Evolutionary conservation across 345 rosid genomes (phyloP), one percentile per base, ranked within the genome.

Genomic region (Clausena lansium): DNA sequence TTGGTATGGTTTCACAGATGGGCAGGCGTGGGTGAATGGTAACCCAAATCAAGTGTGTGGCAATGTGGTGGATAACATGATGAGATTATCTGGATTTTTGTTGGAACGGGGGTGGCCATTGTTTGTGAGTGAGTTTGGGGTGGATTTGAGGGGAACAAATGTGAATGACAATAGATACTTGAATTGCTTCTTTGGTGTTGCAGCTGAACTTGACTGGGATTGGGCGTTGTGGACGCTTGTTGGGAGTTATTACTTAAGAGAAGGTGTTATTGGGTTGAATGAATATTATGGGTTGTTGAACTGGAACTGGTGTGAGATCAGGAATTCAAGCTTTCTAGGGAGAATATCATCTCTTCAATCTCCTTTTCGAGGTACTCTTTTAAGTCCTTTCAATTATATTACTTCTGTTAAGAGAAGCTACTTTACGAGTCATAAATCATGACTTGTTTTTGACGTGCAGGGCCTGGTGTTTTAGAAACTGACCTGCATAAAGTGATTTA

Each of bases 161-260:
- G 76, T 68, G 25, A 84, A 87, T 61, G 98, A 91, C 67, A 83
- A 94, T 47, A 80, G 97, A 72, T 97, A 91, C 77, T 60, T 94
- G 32, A 89, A 84, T 61, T 94, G 99, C 84, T 83, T 94, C 83
- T 77, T 86, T 54, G 89, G 93, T 28, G 79, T 83, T 73, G 93
- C 92, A 0, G 97, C 96, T 33, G 98, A 90, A 28, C 88, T 90
- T 28, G 99, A 97, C 83, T 76, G 89, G 22, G 98, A 97, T 61
- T 94, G 93, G 98, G 92, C 95, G 1, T 39, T 90, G 24, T 97
- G 98, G 99, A 92, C 97, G 0, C 45, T 94, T 13, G 91, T 81
- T 25, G 98, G 98, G 66, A 91, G 97, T 58, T 97, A 94, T 78
- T 90, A 94, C 84, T 39, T 94, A 24, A 87, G 98, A 82, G 85